Evolutionary conservation across 2,329 filamentous ascomycete species (phyloP).

Genomic region (Dendrostoma leiphaemia): DNA sequence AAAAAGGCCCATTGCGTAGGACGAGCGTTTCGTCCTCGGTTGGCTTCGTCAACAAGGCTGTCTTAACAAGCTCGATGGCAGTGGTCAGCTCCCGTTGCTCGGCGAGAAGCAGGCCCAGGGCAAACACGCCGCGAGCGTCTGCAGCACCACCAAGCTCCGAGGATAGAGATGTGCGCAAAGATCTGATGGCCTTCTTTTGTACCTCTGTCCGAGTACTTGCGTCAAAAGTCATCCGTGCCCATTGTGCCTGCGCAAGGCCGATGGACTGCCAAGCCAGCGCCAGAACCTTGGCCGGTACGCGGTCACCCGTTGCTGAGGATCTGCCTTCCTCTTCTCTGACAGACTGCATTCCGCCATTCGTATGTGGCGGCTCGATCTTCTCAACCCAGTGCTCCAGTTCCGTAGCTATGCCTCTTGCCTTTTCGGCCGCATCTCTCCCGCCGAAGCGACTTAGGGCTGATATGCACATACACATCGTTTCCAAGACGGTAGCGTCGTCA

Average conservation of each 20-base stretch:
- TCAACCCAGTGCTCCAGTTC: slow-evolving; percentile 75
- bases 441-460: slow-evolving; percentile 81
- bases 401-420: slow-evolving; percentile 67
- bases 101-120: slow-evolving; percentile 79
- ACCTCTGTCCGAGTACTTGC: slow-evolving; percentile 68
- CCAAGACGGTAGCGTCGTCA: slow-evolving; percentile 71
- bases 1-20: slow-evolving; percentile 47
- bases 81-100: slow-evolving; percentile 78
- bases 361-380: slow-evolving; percentile 45
- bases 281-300: slow-evolving; percentile 59
- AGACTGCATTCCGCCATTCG: slow-evolving; percentile 22
- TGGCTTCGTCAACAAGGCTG: slow-evolving; percentile 64
- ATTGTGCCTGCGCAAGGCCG: slow-evolving; percentile 81
- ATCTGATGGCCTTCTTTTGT: slow-evolving; percentile 74
- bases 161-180: slow-evolving; percentile 70
- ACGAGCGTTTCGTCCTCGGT: slow-evolving; percentile 42
- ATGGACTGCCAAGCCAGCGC: slow-evolving; percentile 79
- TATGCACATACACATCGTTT: slow-evolving; percentile 78
- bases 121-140: slow-evolving; percentile 76
- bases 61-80: slow-evolving; percentile 80
- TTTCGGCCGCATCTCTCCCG: slow-evolving; percentile 70
- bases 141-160: slow-evolving; percentile 63
- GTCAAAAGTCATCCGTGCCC: slow-evolving; percentile 80
- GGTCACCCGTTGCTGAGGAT: slow-evolving; percentile 23
- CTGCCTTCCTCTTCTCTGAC: slow-evolving; percentile 21